Percentiles rank a stretch among this genome's conserved stretches.
Evolutionary conservation across 345 rosid species (phyloP).

Genomic region (Aegle marmelos): DNA sequence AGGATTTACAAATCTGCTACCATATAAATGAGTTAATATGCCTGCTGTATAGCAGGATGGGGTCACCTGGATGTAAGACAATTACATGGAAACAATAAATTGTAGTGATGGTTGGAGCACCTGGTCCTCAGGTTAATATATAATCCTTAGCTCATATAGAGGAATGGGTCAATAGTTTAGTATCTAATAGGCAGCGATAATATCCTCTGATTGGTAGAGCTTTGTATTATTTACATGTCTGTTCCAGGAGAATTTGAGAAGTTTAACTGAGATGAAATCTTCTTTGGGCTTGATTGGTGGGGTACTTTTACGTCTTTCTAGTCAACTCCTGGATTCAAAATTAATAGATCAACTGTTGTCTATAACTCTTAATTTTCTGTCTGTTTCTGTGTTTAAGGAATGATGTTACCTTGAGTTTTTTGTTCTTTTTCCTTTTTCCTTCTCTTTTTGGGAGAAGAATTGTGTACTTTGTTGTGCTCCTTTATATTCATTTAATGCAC

Average conservation of each 20-base stretch:
- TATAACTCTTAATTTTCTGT: not conserved
- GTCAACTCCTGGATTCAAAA: not conserved
- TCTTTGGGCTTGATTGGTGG: not conserved
- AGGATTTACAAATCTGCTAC: not conserved
- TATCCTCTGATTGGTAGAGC: not conserved
- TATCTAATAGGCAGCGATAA: not conserved
- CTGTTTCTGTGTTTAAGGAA: not conserved
- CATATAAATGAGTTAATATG: not conserved
- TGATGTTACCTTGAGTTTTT: not conserved
- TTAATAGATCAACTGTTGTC: not conserved
- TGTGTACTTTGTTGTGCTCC: not conserved
- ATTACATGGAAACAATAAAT: not conserved
- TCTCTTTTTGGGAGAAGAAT: not conserved
- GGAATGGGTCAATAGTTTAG: not conserved
- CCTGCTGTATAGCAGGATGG: not conserved
- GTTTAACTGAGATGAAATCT: not conserved
- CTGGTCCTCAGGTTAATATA: not conserved
- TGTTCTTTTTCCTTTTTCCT: no score
- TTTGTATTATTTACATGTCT: not conserved
- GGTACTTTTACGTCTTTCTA: not conserved
- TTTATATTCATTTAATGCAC: not conserved
- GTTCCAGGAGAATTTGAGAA: not conserved
- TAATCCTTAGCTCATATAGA: not conserved
- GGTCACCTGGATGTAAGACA: not conserved
- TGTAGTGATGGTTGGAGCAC: not conserved